Evolutionary conservation across 148 eudicot species (phyloP), one percentile per base, ranked within the genome.

Genomic region (Rhododendron ovatum): DNA sequence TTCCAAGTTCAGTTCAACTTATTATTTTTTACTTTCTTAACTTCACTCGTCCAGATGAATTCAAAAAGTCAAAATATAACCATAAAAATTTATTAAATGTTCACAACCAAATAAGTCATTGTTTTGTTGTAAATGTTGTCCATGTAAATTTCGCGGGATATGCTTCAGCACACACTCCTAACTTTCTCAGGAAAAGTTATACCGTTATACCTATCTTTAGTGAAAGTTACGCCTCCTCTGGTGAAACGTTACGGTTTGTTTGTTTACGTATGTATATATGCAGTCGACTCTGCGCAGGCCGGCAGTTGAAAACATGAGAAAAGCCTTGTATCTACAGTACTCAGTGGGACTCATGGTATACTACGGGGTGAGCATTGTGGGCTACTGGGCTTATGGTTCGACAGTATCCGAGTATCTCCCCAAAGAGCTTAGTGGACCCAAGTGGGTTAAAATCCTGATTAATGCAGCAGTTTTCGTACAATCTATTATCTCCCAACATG

Each of bases 331-430:
- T 80, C 47, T 89, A 53, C 95, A 93, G 78, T 92, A 82, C 87
- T 87, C 92, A 1, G 86, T 85, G 71, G 95, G 95, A 22, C 86
- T 93, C 7, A 41, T 69, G 22, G 67, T 90, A 39, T 93, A 92
- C 82, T 92, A 92, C 84, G 91, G 95, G 57, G 94, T 93, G 82
- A 90, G 88, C 86, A 84, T 93, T 76, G 82, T 80, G 30, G 95
- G 94, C 47, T 93, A 93, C 77, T 93, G 95, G 95, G 90, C 93
- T 80, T 93, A 91, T 86, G 94, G 95, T 65, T 89, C 95, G 33
- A 74, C 63, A 22, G 93, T 91, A 67, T 91, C 93, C 47, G 92
- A 89, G 48, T 93, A 93, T 89, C 92, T 93, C 22, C 94, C 93
- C 18, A 83, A 80, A 51, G 83, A 87, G 33, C 79, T 92, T 83